Conservation (phyloP, 2,329 filamentous ascomycete species). For the Claviceps paspali region DNA sequence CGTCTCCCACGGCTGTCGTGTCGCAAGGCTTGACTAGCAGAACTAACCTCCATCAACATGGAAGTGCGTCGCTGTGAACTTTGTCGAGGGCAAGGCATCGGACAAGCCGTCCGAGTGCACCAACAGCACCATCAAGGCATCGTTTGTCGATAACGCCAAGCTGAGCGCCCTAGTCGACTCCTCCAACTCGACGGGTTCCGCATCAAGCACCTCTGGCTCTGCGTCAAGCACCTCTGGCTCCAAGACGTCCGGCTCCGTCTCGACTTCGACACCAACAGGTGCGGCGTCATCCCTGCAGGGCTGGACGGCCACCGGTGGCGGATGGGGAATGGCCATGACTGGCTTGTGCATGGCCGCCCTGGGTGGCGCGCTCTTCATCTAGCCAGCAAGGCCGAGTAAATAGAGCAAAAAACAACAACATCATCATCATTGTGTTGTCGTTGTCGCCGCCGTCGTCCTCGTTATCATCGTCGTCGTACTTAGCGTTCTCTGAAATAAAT, state of each 20-base stretch:
- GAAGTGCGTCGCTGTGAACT: slow-evolving; percentile 40
- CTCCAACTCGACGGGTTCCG: slow-evolving; percentile 6
- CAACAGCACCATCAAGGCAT: slow-evolving; percentile 19
- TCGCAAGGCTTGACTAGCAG: neutral
- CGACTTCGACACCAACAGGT: slow-evolving; percentile 9
- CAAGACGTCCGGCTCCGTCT: slow-evolving; percentile 9
- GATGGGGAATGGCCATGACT: slow-evolving; percentile 11
- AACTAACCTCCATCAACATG: neutral
- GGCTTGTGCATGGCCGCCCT: slow-evolving; percentile 14
- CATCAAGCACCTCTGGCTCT: neutral
- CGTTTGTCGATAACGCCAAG: slow-evolving; percentile 17
- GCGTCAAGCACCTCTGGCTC: slow-evolving; percentile 4
- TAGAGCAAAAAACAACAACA: neutral
- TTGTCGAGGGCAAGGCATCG: slow-evolving; percentile 27
- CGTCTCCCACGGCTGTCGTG: neutral
- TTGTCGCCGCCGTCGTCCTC: too few species aligned
- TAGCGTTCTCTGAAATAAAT: too few species aligned
- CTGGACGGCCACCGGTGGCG: slow-evolving; percentile 6
- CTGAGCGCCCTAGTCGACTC: slow-evolving; percentile 20
- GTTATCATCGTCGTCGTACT: too few species aligned
- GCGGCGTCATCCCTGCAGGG: slow-evolving; percentile 12
- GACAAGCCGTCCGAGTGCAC: slow-evolving; percentile 17
- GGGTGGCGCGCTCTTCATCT: slow-evolving; percentile 16
- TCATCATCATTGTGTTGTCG: too few species aligned
- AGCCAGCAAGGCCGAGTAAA: too few species aligned